Evolutionary conservation across 371 early-diverging fungal species (phyloP).

Genomic region (Syncephalis fuscata): DNA sequence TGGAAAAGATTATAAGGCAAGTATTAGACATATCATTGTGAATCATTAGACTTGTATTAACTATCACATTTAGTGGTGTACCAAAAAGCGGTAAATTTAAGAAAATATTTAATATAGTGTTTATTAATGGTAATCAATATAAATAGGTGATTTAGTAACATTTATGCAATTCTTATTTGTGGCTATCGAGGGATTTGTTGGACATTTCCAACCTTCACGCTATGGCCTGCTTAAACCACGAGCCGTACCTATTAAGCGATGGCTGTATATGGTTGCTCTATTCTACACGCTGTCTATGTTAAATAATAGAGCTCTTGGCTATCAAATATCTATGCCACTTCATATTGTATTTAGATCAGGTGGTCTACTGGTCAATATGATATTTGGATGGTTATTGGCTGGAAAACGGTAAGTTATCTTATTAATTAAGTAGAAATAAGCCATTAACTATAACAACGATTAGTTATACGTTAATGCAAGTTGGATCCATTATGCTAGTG

Average conservation of each 20-base stretch:
- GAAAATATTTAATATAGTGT: neutral
- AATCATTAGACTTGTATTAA: too few relatives aligned
- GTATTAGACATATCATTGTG: conserved; percentile 4
- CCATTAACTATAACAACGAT: neutral
- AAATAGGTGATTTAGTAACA: conserved; percentile 55
- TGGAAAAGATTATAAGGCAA: conserved; percentile 59
- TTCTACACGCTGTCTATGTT: conserved; percentile 62
- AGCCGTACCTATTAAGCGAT: conserved; percentile 46
- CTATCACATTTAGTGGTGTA: neutral
- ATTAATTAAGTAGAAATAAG: neutral
- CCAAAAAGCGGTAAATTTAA: neutral
- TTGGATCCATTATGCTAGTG: conserved; percentile 53
- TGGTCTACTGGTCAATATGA: conserved; percentile 70
- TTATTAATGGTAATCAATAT: neutral
- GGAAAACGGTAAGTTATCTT: conserved; percentile 34
- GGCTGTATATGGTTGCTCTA: conserved; percentile 57
- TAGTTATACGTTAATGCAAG: conserved; percentile 20
- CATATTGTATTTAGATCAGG: conserved; percentile 84
- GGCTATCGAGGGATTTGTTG: conserved; percentile 45
- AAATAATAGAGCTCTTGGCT: conserved; percentile 71
- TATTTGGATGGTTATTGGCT: conserved; percentile 51
- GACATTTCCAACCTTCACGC: conserved; percentile 36
- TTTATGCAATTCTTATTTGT: conserved; percentile 71
- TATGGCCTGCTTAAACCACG: conserved; percentile 39
- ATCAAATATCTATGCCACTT: conserved; percentile 63